phyloP scores from a whole-genome alignment of 1,139 yeast genomes.

The Scheffersomyces quercinus region DNA sequence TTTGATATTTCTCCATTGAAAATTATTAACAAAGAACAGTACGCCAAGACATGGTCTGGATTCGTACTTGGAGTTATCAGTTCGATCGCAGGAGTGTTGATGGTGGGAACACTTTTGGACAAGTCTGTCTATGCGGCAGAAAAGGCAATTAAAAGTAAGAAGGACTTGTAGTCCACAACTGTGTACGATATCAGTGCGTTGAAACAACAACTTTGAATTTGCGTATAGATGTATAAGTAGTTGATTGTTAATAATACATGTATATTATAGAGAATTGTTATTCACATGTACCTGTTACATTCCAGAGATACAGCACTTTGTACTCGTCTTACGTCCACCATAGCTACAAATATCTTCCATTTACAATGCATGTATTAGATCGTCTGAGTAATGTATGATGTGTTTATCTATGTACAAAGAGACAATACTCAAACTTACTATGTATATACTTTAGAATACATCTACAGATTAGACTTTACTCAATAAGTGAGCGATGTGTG shows the following conservation, averaged over 20 bases:
- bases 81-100: slow-evolving; percentile 89
- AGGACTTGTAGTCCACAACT: slow-evolving; percentile 33
- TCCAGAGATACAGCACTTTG: too few relatives aligned
- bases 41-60: slow-evolving; percentile 79
- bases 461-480: slow-evolving; percentile 35
- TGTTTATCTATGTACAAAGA: slow-evolving; percentile 1
- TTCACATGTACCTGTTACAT: too few relatives aligned
- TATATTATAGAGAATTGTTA: not conserved
- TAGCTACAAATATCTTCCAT: not conserved
- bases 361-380: not conserved
- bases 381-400: not conserved
- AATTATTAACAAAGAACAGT: slow-evolving; percentile 81
- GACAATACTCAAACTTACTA: too few relatives aligned
- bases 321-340: not conserved
- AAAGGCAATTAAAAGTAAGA: slow-evolving; percentile 73
- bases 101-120: slow-evolving; percentile 88
- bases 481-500: slow-evolving; percentile 53
- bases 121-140: slow-evolving; percentile 89
- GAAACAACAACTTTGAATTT: too few relatives aligned
- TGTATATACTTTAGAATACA: too few relatives aligned
- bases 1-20: slow-evolving; percentile 94
- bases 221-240: not conserved
- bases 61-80: slow-evolving; percentile 84
- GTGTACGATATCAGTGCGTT: too few relatives aligned
- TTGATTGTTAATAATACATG: not conserved